These are phyloP conservation scores for Balansia obtecta DNA, from an alignment of 2,329 filamentous ascomycete species.

Conservation along the genomic window DNA sequence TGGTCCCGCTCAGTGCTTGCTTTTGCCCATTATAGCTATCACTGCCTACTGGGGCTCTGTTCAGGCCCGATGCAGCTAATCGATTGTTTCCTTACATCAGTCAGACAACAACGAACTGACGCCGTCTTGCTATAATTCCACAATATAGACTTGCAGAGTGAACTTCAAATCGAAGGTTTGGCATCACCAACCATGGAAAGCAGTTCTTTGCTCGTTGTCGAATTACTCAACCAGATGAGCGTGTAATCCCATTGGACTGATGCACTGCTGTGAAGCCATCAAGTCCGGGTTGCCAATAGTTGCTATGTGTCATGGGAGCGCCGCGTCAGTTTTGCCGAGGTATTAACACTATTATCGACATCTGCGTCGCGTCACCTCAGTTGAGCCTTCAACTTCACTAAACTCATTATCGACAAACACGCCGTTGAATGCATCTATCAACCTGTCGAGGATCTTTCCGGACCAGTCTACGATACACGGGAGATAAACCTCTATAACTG, in stretches of 20 bases:
- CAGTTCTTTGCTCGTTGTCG: constrained; percentile 70
- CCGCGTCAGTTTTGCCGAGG: not conserved
- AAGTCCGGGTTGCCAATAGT: not conserved
- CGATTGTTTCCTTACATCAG: constrained; percentile 37
- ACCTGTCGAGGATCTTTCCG: constrained; percentile 81
- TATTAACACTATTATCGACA: not conserved
- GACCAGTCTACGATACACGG: constrained; percentile 77
- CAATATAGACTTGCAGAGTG: constrained; percentile 74
- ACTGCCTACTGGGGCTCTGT: constrained; percentile 77
- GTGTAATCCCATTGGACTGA: constrained; percentile 73
- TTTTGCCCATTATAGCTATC: constrained; percentile 81
- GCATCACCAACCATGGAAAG: constrained; percentile 76
- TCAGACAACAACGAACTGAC: constrained; percentile 48
- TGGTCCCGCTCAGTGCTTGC: constrained; percentile 70
- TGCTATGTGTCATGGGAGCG: not conserved
- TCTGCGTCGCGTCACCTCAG: not conserved
- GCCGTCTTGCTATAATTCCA: constrained; percentile 61
- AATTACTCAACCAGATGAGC: constrained; percentile 71
- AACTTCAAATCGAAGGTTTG: constrained; percentile 46
- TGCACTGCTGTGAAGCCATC: constrained; percentile 49
- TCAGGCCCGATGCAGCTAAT: constrained; percentile 70
- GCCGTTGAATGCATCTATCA: constrained; percentile 55
- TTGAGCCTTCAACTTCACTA: constrained; percentile 21
- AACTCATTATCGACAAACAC: constrained; percentile 18
- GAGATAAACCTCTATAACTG: constrained; percentile 57